Evolutionary conservation across 2,329 filamentous ascomycete genomes (phyloP), one percentile per base, ranked within the genome.

Genomic region (Sporothrix globosa): DNA sequence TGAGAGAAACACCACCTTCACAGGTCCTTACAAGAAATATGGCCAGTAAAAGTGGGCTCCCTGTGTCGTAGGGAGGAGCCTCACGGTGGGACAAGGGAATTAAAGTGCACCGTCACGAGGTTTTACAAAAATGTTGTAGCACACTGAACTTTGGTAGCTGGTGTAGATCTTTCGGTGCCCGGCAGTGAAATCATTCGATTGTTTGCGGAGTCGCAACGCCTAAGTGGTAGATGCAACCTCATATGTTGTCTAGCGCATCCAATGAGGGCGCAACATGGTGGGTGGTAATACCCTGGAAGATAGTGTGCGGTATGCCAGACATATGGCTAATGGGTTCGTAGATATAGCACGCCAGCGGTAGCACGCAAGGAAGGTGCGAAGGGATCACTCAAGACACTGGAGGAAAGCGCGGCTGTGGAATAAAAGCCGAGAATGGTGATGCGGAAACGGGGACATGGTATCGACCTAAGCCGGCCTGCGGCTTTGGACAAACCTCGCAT

Each of bases 171-270:
- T 60, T 5, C n/a, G 34, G 56, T 21, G 56, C 39, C 34, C 34
- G 34, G 56, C 56, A 44, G 34, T 19, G 34, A 17, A 34, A 60
- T 60, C 54, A 34, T 60, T 61, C 56, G 56, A 61, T 61, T 44
- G 56, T 44, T 44, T 44, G 39, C n/a, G 39, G 4, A 6, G 56
- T 44, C 34, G 34, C n/a, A n/a, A 39, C 34, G 53, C 41, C 19
- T 14, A 44, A 14, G 56, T 44, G 56, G 34, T 21, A 46, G 41
- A 60, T 60, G 56, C 56, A 60, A 60, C 56, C 56, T 24, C 34
- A 44, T 21, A 9, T 24, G n/a, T 39, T 60, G 56, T 60, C n/a
- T n/a, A 60, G 19, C 54, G 54, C 54, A 41, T 60, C 11, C 52
- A 60, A 34, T 21, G 53, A 27, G 9, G 19, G 54, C 54, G 30